These are phyloP conservation scores for Brachypodium distachyon DNA, from an alignment of 202 grass and related monocot species.

Conservation along the genomic window DNA sequence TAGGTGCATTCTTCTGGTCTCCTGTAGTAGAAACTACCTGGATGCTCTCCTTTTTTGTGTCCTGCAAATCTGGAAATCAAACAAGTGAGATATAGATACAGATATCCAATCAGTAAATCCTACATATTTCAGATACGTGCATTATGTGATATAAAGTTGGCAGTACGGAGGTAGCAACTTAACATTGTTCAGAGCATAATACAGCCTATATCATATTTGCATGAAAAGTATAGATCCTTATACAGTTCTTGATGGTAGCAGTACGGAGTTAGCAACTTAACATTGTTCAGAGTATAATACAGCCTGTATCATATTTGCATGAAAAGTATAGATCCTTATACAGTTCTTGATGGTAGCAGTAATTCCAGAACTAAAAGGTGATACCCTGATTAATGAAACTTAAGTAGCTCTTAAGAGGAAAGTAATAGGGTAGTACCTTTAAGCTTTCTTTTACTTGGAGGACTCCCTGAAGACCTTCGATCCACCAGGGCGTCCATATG, in stretches of 20 bases:
- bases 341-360: neutral
- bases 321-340: neutral
- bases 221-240: neutral
- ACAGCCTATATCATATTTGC: neutral
- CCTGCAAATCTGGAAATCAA: slow-evolving; percentile 40
- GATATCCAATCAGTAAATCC: neutral
- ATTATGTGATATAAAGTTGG: neutral
- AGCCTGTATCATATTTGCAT: neutral
- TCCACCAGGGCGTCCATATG: neutral
- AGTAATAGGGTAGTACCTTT: slow-evolving; percentile 39
- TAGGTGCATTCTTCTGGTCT: slow-evolving; percentile 27
- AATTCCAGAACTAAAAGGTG: neutral
- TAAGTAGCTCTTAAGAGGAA: neutral
- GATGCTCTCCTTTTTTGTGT: slow-evolving; percentile 28
- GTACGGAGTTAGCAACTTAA: neutral
- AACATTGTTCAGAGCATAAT: neutral
- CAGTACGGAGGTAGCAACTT: neutral
- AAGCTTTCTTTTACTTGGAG: slow-evolving; percentile 60
- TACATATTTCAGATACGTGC: neutral
- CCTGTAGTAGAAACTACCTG: slow-evolving; percentile 9
- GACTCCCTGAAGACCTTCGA: slow-evolving; percentile 2
- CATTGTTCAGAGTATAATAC: neutral
- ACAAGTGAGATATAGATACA: neutral
- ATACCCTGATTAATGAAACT: neutral
- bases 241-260: neutral